phyloP scores from a whole-genome alignment of 768 basidiomycete species.

The Paxillus involutus region DNA sequence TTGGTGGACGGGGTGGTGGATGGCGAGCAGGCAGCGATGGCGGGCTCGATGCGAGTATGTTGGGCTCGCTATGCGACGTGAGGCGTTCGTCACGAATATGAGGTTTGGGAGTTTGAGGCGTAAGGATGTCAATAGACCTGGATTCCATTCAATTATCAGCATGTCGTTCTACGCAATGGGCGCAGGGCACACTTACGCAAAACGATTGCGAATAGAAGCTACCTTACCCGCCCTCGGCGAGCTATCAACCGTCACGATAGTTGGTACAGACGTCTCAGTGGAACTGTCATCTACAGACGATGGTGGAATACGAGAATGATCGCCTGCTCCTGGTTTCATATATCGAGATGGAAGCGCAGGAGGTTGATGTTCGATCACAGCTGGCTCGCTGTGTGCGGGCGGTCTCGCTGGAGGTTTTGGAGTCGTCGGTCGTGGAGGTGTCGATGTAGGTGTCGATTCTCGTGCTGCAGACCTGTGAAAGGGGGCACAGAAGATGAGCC shows the following conservation, averaged over 20 bases:
- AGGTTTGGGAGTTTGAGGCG: constrained; percentile 29
- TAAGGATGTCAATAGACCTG: constrained; percentile 32
- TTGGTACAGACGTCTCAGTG: not conserved
- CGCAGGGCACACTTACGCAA: constrained; percentile 16
- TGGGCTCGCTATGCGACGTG: constrained; percentile 21
- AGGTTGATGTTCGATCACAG: constrained; percentile 6
- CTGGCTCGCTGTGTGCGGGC: constrained; percentile 16
- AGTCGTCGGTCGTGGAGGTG: constrained; percentile 17
- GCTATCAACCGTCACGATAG: not conserved
- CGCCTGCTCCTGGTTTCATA: constrained; percentile 5
- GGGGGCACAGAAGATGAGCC: not conserved
- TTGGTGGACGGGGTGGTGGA: constrained; percentile 16
- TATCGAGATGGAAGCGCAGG: constrained; percentile 20
- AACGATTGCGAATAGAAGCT: constrained; percentile 39
- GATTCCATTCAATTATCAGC: not conserved
- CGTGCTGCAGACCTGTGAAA: constrained; percentile 10
- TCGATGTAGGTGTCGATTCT: constrained; percentile 4
- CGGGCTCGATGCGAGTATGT: constrained; percentile 23
- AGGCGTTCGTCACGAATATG: constrained; percentile 12
- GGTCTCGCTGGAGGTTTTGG: constrained; percentile 16
- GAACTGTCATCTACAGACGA: constrained; percentile 2
- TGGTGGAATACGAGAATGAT: not conserved
- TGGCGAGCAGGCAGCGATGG: constrained; percentile 16
- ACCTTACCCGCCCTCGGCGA: constrained; percentile 27
- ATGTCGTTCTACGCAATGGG: not conserved